Percentiles rank a stretch among this genome's conserved stretches.
Conservation (phyloP, 306 rosid genomes). For the Lagenaria siceraria region DNA sequence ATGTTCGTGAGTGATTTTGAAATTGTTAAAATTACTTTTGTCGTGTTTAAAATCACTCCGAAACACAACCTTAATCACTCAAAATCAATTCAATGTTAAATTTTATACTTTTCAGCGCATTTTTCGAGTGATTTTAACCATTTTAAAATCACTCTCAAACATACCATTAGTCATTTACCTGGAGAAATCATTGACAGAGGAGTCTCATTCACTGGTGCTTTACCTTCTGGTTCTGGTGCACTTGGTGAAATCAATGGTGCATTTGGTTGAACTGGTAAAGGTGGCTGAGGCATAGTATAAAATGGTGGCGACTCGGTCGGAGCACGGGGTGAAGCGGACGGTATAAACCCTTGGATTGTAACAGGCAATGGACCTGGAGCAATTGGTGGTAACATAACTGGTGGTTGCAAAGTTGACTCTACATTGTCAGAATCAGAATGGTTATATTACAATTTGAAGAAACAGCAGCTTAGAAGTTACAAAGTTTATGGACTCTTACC, state of each 20-base stretch:
- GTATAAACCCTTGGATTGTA: constrained; percentile 17
- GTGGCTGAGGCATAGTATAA: constrained; percentile 21
- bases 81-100: no score
- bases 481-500: constrained; percentile 28
- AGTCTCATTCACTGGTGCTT: constrained; percentile 7
- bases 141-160: no score
- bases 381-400: constrained; percentile 28
- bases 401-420: constrained; percentile 41
- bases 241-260: constrained; percentile 8
- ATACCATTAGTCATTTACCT: constrained; percentile 24
- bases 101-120: no score
- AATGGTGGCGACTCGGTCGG: constrained; percentile 20
- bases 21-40: no score
- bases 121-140: no score
- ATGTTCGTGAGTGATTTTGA: no score
- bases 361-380: constrained; percentile 29
- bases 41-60: no score
- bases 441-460: constrained; percentile 8
- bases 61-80: no score
- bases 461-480: background rate
- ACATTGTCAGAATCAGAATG: constrained; percentile 18
- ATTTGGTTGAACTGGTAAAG: constrained; percentile 25
- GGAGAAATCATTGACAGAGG: constrained; percentile 27
- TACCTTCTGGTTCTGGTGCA: constrained; percentile 8
- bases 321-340: constrained; percentile 37